Evolutionary conservation across 148 eudicot genomes (phyloP).

Genomic region (Chenopodium formosanum): DNA sequence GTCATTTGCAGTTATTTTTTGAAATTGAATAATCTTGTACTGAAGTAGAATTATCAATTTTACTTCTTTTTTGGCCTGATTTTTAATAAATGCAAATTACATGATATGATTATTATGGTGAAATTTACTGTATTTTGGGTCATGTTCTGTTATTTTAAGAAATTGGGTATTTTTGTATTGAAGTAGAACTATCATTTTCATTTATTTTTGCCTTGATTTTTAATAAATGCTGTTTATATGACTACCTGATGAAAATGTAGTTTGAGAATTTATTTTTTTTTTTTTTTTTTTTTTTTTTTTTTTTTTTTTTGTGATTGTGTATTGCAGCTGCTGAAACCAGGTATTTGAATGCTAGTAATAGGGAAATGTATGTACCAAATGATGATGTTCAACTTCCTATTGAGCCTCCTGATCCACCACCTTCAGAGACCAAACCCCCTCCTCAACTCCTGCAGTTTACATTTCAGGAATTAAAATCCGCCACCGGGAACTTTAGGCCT

Average conservation of each 20-base stretch:
- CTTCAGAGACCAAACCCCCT: slow-evolving; percentile 42
- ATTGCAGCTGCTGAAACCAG: slow-evolving; percentile 86
- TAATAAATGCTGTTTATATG: neutral
- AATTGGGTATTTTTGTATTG: neutral
- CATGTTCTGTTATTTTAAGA: no score
- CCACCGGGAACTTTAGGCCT: slow-evolving; percentile 94
- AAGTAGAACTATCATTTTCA: neutral
- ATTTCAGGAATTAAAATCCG: slow-evolving; percentile 83
- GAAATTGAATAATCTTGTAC: slow-evolving; percentile 3
- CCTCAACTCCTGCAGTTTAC: slow-evolving; percentile 67
- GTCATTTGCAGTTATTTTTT: slow-evolving; percentile 9
- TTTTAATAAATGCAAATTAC: neutral
- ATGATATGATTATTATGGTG: no score
- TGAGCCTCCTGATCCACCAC: slow-evolving; percentile 45
- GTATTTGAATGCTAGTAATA: slow-evolving; percentile 87
- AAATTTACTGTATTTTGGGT: no score
- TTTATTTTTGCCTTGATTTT: neutral
- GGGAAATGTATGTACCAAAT: slow-evolving; percentile 84
- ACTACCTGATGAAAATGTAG: neutral
- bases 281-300: no score
- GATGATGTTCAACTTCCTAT: slow-evolving; percentile 61
- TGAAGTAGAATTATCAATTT: neutral
- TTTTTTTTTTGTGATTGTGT: neutral
- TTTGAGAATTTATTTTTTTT: neutral
- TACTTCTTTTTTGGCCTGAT: neutral